Percentiles rank a stretch among this genome's conserved stretches.
Conservation (phyloP, 1,139 yeast species). For the Debaryomycetaceae sp. region DNA sequence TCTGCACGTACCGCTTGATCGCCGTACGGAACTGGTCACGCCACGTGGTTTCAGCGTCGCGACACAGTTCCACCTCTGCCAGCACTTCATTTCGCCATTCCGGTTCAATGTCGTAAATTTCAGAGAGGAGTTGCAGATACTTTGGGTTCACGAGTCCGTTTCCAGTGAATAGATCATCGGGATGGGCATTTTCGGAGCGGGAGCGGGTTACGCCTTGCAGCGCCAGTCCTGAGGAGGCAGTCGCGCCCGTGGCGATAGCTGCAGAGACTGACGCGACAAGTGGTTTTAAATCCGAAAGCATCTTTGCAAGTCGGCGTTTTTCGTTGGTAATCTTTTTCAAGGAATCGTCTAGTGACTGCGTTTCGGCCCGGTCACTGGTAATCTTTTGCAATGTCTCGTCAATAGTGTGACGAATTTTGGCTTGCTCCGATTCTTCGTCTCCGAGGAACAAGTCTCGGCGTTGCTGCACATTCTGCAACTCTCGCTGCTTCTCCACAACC, state of each 20-base stretch:
- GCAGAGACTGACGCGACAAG: constrained; percentile 17
- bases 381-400: constrained; percentile 6
- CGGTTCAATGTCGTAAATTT: constrained; percentile 19
- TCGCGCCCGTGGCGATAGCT: neutral
- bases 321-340: constrained; percentile 14
- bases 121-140: constrained; percentile 17
- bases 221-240: neutral
- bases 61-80: constrained; percentile 18
- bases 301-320: constrained; percentile 13
- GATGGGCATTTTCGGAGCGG: neutral
- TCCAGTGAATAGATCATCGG: constrained; percentile 14
- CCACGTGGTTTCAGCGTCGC: constrained; percentile 26
- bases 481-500: constrained; percentile 13
- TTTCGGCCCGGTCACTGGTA: constrained; percentile 9
- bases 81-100: constrained; percentile 27
- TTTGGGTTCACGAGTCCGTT: constrained; percentile 22
- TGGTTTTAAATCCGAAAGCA: constrained; percentile 15
- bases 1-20: constrained; percentile 20
- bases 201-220: neutral
- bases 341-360: constrained; percentile 15
- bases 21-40: constrained; percentile 19
- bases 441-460: constrained; percentile 12
- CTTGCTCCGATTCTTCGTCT: constrained; percentile 14
- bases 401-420: constrained; percentile 10
- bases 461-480: constrained; percentile 16